Percentiles rank a stretch among this genome's conserved stretches.
These are phyloP conservation scores for Suhomyces coccinellae DNA, from an alignment of 1,139 yeast genomes.

Conservation along the genomic window DNA sequence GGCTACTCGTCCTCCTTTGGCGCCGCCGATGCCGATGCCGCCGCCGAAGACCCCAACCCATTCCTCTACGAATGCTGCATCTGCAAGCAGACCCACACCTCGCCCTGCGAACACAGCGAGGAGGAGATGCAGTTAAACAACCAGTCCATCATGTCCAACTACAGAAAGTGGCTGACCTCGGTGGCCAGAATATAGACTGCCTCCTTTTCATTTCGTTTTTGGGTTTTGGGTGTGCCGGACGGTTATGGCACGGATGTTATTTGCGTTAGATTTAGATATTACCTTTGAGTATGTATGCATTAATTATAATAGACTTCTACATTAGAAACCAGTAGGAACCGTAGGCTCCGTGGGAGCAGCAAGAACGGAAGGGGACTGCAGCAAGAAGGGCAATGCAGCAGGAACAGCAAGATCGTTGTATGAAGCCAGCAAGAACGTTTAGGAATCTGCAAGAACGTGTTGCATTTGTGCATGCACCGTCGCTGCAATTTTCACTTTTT, in stretches of 20 bases:
- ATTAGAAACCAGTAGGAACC: too few species aligned
- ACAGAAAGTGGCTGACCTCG: constrained; percentile 23
- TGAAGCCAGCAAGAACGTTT: too few species aligned
- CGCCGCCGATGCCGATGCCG: constrained; percentile 7
- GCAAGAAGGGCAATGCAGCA: too few species aligned
- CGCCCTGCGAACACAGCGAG: constrained; percentile 19
- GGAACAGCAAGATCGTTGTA: too few species aligned
- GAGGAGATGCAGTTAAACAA: constrained; percentile 18
- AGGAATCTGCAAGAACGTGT: too few species aligned
- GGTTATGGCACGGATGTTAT: constrained; percentile 6
- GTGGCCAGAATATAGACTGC: constrained; percentile 7
- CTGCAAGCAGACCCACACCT: constrained; percentile 20
- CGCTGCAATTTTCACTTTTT: too few species aligned
- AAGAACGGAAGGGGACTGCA: too few species aligned
- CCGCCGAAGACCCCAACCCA: constrained; percentile 12
- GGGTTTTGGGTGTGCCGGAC: constrained; percentile 8
- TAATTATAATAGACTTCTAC: not conserved
- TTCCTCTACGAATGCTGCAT: constrained; percentile 24
- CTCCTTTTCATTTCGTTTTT: constrained; percentile 1
- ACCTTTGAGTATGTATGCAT: not conserved
- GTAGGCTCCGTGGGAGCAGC: too few species aligned
- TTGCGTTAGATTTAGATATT: not conserved
- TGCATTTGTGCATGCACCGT: too few species aligned
- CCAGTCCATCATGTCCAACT: constrained; percentile 22
- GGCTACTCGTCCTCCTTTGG: constrained; percentile 1